phyloP scores from a whole-genome alignment of 169 alveolate genomes.

The Plasmodium sp. region DNA sequence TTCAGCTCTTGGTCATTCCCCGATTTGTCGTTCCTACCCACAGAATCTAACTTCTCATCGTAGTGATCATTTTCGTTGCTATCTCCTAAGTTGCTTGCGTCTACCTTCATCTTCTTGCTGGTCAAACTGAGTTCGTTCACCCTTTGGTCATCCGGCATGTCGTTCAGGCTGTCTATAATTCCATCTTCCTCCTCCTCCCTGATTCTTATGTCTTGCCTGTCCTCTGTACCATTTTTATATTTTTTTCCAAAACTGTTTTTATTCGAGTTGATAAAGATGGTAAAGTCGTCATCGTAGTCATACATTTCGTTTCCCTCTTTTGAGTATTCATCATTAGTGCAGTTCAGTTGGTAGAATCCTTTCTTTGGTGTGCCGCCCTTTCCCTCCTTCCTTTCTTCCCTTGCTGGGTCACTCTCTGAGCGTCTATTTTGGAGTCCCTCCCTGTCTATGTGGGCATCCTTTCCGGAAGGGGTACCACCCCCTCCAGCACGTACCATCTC shows the following conservation, averaged over 20 bases:
- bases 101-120: not conserved
- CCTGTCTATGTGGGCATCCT: not conserved
- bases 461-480: not conserved
- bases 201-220: not conserved
- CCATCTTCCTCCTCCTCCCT: not conserved
- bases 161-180: not conserved
- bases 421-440: not conserved
- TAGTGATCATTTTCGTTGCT: not conserved
- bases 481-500: not conserved
- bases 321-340: not conserved
- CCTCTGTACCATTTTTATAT: slow-evolving; percentile 8
- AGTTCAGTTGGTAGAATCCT: not conserved
- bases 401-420: not conserved
- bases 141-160: not conserved
- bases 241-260: not conserved
- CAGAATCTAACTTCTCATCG: not conserved
- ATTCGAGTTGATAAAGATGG: slow-evolving; percentile 32
- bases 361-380: not conserved
- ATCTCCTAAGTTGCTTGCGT: not conserved
- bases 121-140: not conserved
- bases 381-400: not conserved
- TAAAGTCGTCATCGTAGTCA: slow-evolving; percentile 60
- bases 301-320: slow-evolving; percentile 18
- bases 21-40: not conserved
- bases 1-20: not conserved